Base-by-base conservation (phyloP, 345 rosid species). In the Kernera saxatilis region DNA sequence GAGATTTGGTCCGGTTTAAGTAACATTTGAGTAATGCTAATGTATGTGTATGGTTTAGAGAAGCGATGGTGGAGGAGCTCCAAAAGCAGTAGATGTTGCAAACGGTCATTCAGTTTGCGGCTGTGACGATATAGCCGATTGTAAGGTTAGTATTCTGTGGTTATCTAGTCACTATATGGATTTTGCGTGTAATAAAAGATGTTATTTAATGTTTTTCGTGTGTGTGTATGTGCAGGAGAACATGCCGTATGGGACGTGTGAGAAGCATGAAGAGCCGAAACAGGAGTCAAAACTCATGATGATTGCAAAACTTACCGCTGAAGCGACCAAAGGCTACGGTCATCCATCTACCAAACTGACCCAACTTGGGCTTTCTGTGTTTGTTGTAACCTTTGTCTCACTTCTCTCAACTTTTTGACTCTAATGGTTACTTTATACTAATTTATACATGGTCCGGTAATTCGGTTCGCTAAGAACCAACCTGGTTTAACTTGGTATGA, bases 51-150 rank as follows among this genome's bases (percentile, higher is more conserved):
- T 55, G 61, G 64, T 76, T 27, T 77, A 94, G 99, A 84, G 86
- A 78, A 92, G 96, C 48, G 87, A 94, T 63, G 91, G 93, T 2
- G 93, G 97, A 62, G 97, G 98, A 69, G 92, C 93, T n/a, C 84
- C 87, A 1, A 81, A 78, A 74, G 94, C 93, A 3, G 66, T 82
- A 3, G 96, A 92, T 78, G 50, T 70, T 53, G 81, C 79, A n/a
- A 94, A 92, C 5, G 98, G 99, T 43, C 91, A 84, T 51, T 83
- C 84, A 15, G 50, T 88, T 1, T 92, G 98, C 14, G 97, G 98
- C 22, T 92, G 97, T 44, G 77, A 66, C 13, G 82, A 80, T 57
- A 76, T 95, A 30, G 80, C 84, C 37, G 44, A 69, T 43, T 94
- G 97, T 88, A 87, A 74, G 86, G 99, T 91, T 11, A 36, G 77